These are phyloP conservation scores for Ogataea ramenticola DNA, from an alignment of 805 yeast genomes.

Conservation along the genomic window DNA sequence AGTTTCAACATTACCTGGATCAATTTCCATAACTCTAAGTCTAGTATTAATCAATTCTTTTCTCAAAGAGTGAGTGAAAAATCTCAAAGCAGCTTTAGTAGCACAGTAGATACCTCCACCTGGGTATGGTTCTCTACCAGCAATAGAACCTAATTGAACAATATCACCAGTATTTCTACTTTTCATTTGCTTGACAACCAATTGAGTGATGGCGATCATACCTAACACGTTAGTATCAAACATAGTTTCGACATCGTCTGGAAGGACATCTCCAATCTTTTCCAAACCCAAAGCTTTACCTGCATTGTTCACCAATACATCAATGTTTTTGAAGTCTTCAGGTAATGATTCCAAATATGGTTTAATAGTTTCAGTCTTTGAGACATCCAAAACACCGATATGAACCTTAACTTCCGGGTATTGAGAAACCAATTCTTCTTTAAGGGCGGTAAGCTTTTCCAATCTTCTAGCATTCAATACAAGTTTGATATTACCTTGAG, in stretches of 20 bases:
- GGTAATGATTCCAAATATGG: constrained; percentile 38
- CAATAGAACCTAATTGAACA: constrained; percentile 69
- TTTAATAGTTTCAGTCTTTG: constrained; percentile 36
- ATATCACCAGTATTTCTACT: constrained; percentile 65
- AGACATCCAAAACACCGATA: constrained; percentile 31
- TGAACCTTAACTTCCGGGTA: constrained; percentile 29
- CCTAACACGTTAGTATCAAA: constrained; percentile 86
- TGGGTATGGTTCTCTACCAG: constrained; percentile 74
- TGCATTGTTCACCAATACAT: constrained; percentile 65
- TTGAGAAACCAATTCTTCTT: constrained; percentile 26
- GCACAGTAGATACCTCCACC: constrained; percentile 78
- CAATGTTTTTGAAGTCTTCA: constrained; percentile 47
- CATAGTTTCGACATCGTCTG: constrained; percentile 66
- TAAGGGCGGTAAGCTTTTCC: constrained; percentile 34
- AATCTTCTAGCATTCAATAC: constrained; percentile 48
- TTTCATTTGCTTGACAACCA: constrained; percentile 64
- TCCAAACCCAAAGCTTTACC: constrained; percentile 80
- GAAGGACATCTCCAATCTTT: constrained; percentile 58
- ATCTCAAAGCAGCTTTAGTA: constrained; percentile 63
- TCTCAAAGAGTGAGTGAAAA: constrained; percentile 60
- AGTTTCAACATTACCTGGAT: constrained; percentile 77
- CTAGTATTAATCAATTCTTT: constrained; percentile 45
- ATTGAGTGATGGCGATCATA: constrained; percentile 76
- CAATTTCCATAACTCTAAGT: constrained; percentile 65
- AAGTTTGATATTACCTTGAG: constrained; percentile 41